phyloP scores from a whole-genome alignment of 1,284 basidiomycete genomes.

The Coniferiporia sulphurascens region DNA sequence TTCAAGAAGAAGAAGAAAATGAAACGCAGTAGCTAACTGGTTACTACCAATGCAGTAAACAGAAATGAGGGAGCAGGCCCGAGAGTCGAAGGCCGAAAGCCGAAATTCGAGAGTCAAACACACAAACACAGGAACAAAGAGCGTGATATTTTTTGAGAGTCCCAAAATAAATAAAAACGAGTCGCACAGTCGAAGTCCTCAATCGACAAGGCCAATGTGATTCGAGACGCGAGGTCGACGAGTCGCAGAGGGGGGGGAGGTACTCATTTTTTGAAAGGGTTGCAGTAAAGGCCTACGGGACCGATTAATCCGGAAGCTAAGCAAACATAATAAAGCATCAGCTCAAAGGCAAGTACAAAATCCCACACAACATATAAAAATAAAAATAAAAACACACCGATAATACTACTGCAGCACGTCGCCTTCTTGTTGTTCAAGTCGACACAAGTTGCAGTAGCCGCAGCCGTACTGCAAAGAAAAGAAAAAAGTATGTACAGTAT shows the following conservation, averaged over 20 bases:
- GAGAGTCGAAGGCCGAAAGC: no score
- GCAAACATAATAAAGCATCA: no score
- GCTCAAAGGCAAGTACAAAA: not conserved
- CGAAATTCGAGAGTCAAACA: no score
- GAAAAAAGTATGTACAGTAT: no score
- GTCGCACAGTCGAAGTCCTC: no score
- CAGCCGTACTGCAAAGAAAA: not conserved
- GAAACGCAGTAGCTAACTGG: no score
- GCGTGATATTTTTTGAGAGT: no score
- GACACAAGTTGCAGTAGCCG: no score
- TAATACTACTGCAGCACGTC: slow-evolving; percentile 5
- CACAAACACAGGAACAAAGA: not conserved
- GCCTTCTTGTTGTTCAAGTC: no score
- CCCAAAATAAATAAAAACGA: not conserved
- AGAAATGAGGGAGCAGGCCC: not conserved
- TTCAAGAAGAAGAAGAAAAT: not conserved
- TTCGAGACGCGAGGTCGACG: not conserved
- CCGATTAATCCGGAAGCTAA: not conserved
- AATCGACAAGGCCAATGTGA: no score
- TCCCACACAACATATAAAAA: not conserved
- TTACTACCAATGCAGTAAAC: no score
- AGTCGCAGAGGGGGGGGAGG: no score
- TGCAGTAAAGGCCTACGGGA: slow-evolving; percentile 14
- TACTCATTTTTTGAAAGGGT: slow-evolving; percentile 3
- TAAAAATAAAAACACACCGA: not conserved